phyloP scores from a whole-genome alignment of 371 early-diverging fungal genomes.

The Mucor circinelloides region DNA sequence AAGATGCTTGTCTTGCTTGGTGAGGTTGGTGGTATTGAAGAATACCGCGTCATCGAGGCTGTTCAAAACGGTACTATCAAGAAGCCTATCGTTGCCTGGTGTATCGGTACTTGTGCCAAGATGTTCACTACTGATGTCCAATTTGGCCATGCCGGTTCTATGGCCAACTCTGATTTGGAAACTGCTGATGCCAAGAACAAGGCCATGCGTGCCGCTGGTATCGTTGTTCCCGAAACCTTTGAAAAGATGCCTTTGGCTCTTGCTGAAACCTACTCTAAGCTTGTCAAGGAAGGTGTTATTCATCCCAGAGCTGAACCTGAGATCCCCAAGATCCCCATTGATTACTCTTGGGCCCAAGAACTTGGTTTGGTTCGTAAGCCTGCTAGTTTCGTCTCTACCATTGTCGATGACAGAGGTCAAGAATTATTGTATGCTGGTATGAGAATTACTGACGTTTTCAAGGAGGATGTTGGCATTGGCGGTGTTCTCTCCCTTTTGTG shows the following conservation, averaged over 20 bases:
- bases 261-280: constrained; percentile 73
- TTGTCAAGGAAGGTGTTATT: constrained; percentile 77
- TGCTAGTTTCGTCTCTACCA: constrained; percentile 96
- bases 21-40: constrained; percentile 98
- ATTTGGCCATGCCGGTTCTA: constrained; percentile 97
- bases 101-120: constrained; percentile 98
- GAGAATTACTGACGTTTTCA: constrained; percentile 97
- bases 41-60: constrained; percentile 94
- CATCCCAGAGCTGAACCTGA: constrained; percentile 84
- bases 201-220: constrained; percentile 87
- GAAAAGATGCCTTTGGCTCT: constrained; percentile 90
- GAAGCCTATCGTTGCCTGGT: constrained; percentile 98
- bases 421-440: constrained; percentile 98
- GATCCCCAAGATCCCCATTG: constrained; percentile 98
- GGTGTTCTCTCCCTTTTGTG: constrained; percentile 96
- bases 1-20: constrained; percentile 96
- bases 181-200: constrained; percentile 97
- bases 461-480: constrained; percentile 97
- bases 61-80: constrained; percentile 86
- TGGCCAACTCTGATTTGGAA: constrained; percentile 95
- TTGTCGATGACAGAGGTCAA: constrained; percentile 98
- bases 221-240: constrained; percentile 93
- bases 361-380: constrained; percentile 98
- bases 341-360: constrained; percentile 98
- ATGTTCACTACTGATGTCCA: constrained; percentile 98